A percentile compares a stretch with the other conserved stretches of the same genome.
Conservation (phyloP, 257 asterid genomes). For the Salvia rosmarinus region DNA sequence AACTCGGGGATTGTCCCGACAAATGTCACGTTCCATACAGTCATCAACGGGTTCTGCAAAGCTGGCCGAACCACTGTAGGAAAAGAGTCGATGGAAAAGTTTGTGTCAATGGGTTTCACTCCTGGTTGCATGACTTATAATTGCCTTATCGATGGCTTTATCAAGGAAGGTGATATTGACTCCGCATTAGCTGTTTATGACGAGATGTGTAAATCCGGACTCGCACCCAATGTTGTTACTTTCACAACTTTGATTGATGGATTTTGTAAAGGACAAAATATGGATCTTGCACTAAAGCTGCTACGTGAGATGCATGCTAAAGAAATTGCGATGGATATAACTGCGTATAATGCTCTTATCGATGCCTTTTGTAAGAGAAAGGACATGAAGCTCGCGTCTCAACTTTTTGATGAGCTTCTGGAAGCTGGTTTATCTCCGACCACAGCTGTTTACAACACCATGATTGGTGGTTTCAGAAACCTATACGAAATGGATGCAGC, state of each 20-base stretch:
- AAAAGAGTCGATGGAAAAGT: constrained; percentile 50
- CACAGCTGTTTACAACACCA: constrained; percentile 62
- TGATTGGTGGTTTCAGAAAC: constrained; percentile 76
- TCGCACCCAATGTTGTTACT: constrained; percentile 63
- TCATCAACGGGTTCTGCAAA: constrained; percentile 70
- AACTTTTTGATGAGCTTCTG: constrained; percentile 62
- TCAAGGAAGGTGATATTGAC: constrained; percentile 56
- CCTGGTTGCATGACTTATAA: constrained; percentile 70
- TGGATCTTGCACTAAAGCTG: constrained; percentile 58
- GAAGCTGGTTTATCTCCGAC: constrained; percentile 74
- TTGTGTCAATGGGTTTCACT: constrained; percentile 49
- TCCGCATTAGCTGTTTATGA: constrained; percentile 61
- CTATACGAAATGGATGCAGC: constrained; percentile 60
- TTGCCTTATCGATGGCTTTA: constrained; percentile 71
- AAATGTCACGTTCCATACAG: constrained; percentile 58
- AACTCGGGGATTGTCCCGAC: constrained; percentile 54
- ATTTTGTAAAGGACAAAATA: constrained; percentile 52
- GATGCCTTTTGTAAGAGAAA: constrained; percentile 75
- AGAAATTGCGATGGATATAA: constrained; percentile 68
- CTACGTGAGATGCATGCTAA: constrained; percentile 59
- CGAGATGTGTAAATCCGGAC: constrained; percentile 60
- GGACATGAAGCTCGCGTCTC: constrained; percentile 67
- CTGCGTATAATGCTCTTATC: constrained; percentile 63
- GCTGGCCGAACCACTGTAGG: constrained; percentile 58
- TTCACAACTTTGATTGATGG: constrained; percentile 76